Evolutionary conservation across 2,329 filamentous ascomycete genomes (phyloP).

Genomic region (Aulographum hederae): DNA sequence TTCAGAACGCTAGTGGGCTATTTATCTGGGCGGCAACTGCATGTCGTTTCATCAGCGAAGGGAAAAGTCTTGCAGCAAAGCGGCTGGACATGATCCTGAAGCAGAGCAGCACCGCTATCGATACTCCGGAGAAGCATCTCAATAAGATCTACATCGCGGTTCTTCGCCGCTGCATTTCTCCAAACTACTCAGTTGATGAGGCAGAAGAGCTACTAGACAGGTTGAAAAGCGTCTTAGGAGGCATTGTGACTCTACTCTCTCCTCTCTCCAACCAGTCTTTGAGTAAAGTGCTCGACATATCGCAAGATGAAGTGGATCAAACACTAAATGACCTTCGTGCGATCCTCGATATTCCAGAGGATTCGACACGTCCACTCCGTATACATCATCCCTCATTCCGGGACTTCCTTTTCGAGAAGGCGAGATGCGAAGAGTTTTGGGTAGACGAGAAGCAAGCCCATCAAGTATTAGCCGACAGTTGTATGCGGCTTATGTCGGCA

Average conservation of each 20-base stretch:
- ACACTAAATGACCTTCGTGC: constrained; percentile 16
- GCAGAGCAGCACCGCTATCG: neutral
- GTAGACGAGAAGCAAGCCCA: constrained; percentile 1
- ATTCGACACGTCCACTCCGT: constrained; percentile 9
- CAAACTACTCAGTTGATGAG: constrained; percentile 8
- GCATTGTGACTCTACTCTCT: constrained; percentile 9
- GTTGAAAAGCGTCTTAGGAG: constrained; percentile 7
- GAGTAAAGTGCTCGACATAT: constrained; percentile 10
- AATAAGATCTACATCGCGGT: constrained; percentile 11
- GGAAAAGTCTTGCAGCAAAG: constrained; percentile 6
- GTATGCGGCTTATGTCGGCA: neutral
- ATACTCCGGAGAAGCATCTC: constrained; percentile 6
- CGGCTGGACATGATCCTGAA: constrained; percentile 11
- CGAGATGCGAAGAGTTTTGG: constrained; percentile 2
- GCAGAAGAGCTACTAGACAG: constrained; percentile 6
- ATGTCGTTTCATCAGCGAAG: constrained; percentile 12
- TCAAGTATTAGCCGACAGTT: neutral
- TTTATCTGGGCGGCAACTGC: constrained; percentile 19
- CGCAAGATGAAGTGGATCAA: constrained; percentile 6
- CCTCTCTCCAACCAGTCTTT: constrained; percentile 15
- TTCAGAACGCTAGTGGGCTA: constrained; percentile 14
- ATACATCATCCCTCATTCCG: constrained; percentile 20
- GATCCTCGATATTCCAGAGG: constrained; percentile 14
- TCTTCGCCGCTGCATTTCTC: constrained; percentile 1
- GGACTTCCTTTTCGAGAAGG: constrained; percentile 18